Base-by-base conservation (phyloP, 192 early-diverging fungal genomes). In the Cladochytrium replicatum region DNA sequence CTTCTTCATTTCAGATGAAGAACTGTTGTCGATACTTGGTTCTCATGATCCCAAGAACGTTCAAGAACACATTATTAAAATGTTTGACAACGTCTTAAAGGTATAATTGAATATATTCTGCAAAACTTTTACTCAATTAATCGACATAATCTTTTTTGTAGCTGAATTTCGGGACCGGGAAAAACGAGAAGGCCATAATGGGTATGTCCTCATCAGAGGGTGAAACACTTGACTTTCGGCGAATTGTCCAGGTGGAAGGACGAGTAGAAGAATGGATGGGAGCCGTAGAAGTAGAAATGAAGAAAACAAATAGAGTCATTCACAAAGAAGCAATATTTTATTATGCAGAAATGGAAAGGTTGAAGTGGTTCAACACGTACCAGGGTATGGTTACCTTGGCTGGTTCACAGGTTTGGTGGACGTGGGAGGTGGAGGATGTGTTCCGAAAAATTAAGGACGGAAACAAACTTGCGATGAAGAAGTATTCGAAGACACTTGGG, bases 371-470 rank as follows among this genome's bases (percentile, higher is more conserved):
- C n/a, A 50, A 54, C 25, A 37, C 54, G 1, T 75, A 80, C 47
- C 74, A 75, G 44, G 77, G 77, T 15, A 75, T 75, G 73, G 77
- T 80, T 8, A 65, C 64, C 3, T 54, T 80, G 2, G 72, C 71
- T 29, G 72, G 77, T 2, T 63, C 69, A n/a, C 77, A 80, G 45
- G 77, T 80, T 3, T 80, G 77, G 77, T 80, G 77, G 77, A 80
- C 77, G 22, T 80, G 77, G 73, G 77, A 80, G 43, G 77, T 78
- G 0, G 76, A 78, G 29, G 76, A 78, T 48, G 76, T 74, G 0
- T 77, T 77, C 45, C 43, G 53, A 6, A 77, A 77, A 43, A 77
- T 77, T 58, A 69, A 70, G 40, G 29, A 41, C n/a, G 74, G 74
- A 28, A 72, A 72, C 57, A 77, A 77, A 54, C 52, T 77, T 4